A percentile compares a stretch with the other conserved stretches of the same genome.
These are phyloP conservation scores for Silene latifolia DNA, from an alignment of 148 eudicot species.

Conservation along the genomic window DNA sequence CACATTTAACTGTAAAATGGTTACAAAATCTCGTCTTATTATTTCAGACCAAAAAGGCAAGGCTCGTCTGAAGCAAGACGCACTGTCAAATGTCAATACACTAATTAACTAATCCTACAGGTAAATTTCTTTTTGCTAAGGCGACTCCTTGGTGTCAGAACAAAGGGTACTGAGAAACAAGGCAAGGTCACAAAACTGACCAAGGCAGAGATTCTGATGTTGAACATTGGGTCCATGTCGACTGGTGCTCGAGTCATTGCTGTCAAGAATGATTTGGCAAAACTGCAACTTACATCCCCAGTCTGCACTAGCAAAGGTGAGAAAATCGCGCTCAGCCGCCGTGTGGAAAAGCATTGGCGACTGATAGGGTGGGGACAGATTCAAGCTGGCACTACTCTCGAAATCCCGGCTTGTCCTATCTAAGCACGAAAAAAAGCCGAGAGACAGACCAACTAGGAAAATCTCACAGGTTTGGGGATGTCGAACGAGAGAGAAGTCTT, in stretches of 20 bases:
- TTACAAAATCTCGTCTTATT: too few relatives aligned
- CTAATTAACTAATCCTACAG: slow-evolving; percentile 30
- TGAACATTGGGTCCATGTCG: slow-evolving; percentile 97
- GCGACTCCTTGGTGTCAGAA: slow-evolving; percentile 83
- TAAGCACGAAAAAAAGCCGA: slow-evolving; percentile 32
- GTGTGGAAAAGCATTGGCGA: slow-evolving; percentile 98
- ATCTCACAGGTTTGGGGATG: slow-evolving; percentile 30
- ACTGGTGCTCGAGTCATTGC: slow-evolving; percentile 89
- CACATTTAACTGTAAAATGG: too few relatives aligned
- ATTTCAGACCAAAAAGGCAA: too few relatives aligned
- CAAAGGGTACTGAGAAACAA: slow-evolving; percentile 91
- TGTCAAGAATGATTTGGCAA: slow-evolving; percentile 83
- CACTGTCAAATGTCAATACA: too few relatives aligned
- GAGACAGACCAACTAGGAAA: slow-evolving; percentile 6
- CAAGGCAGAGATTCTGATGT: slow-evolving; percentile 85
- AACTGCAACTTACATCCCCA: slow-evolving; percentile 83
- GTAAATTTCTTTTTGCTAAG: slow-evolving; percentile 91
- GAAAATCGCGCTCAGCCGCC: slow-evolving; percentile 83
- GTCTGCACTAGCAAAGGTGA: slow-evolving; percentile 94
- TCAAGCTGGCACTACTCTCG: slow-evolving; percentile 80
- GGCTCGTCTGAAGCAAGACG: too few relatives aligned
- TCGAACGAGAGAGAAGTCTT: slow-evolving; percentile 42
- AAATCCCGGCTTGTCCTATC: slow-evolving; percentile 77
- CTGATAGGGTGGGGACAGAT: slow-evolving; percentile 98
- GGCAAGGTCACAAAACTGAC: slow-evolving; percentile 84